These are phyloP conservation scores for Fusarium napiforme DNA, from an alignment of 2,329 filamentous ascomycete genomes.

Conservation along the genomic window DNA sequence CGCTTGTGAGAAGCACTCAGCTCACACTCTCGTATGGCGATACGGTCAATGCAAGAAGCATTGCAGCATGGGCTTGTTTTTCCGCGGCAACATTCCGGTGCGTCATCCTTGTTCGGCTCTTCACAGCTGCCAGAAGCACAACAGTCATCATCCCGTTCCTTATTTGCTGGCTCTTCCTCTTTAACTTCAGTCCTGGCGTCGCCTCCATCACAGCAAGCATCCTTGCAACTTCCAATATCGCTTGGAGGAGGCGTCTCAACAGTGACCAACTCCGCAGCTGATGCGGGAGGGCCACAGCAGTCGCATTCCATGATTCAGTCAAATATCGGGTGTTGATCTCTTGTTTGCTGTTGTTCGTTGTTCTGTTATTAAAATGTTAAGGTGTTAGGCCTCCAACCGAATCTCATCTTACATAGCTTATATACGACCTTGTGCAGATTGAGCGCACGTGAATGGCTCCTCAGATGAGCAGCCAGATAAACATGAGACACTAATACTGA, in stretches of 20 bases:
- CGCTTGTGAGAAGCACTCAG: conserved; percentile 2
- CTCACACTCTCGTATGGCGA: conserved; percentile 57
- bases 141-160: background rate
- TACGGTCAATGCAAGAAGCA: conserved; percentile 54
- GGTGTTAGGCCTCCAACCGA: background rate
- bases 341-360: background rate
- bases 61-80: conserved; percentile 56
- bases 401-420: background rate
- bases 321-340: background rate
- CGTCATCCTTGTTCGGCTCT: background rate
- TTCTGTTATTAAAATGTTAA: background rate
- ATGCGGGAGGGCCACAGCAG: conserved; percentile 27
- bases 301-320: conserved; percentile 22
- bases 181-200: background rate
- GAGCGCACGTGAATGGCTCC: conserved; percentile 26
- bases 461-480: background rate
- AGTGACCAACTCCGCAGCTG: background rate
- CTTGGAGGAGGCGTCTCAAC: background rate
- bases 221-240: conserved; percentile 4
- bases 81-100: conserved; percentile 54
- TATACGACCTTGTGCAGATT: background rate
- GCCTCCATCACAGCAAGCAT: conserved; percentile 11
- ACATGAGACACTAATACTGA: background rate
- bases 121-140: background rate
- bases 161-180: background rate